A percentile compares a stretch with the other conserved stretches of the same genome.
Evolutionary conservation across 129 eudicot genomes (phyloP).

Genomic region (Flaveria brownii): DNA sequence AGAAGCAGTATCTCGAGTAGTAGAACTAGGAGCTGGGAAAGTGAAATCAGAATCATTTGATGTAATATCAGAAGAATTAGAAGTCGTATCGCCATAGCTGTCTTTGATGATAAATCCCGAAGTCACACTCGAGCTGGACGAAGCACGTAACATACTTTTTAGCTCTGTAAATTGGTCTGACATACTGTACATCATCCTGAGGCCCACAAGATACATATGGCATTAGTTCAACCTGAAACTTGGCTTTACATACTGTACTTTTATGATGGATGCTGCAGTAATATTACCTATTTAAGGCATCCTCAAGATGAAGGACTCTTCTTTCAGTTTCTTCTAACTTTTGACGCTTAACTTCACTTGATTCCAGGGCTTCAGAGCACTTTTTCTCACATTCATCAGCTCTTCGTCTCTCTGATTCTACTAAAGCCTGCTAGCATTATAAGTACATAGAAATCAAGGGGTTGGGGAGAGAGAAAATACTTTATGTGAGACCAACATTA

Average conservation of each 20-base stretch:
- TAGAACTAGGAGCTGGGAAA: constrained; percentile 64
- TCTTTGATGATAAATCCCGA: constrained; percentile 60
- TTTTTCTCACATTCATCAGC: constrained; percentile 78
- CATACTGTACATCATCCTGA: constrained; percentile 99
- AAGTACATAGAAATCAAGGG: constrained; percentile 4
- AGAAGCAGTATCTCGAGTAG: constrained; percentile 57
- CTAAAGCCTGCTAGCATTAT: constrained; percentile 42
- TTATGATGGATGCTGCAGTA: constrained; percentile 13
- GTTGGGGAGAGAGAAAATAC: not conserved
- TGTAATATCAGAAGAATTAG: constrained; percentile 64
- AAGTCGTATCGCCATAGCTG: constrained; percentile 45
- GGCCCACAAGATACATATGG: constrained; percentile 80
- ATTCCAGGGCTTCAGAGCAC: constrained; percentile 54
- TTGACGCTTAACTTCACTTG: constrained; percentile 65
- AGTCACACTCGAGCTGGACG: constrained; percentile 64
- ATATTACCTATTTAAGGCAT: constrained; percentile 74
- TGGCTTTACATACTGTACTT: not conserved
- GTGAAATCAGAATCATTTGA: constrained; percentile 79
- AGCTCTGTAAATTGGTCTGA: constrained; percentile 89
- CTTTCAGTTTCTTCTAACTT: constrained; percentile 87
- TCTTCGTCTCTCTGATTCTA: constrained; percentile 71
- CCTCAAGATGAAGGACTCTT: constrained; percentile 77
- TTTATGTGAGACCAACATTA: constrained; percentile 30
- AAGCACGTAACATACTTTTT: constrained; percentile 65
- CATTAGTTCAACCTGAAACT: constrained; percentile 51